phyloP scores from a whole-genome alignment of 768 basidiomycete genomes.

The Trametes villosa region DNA sequence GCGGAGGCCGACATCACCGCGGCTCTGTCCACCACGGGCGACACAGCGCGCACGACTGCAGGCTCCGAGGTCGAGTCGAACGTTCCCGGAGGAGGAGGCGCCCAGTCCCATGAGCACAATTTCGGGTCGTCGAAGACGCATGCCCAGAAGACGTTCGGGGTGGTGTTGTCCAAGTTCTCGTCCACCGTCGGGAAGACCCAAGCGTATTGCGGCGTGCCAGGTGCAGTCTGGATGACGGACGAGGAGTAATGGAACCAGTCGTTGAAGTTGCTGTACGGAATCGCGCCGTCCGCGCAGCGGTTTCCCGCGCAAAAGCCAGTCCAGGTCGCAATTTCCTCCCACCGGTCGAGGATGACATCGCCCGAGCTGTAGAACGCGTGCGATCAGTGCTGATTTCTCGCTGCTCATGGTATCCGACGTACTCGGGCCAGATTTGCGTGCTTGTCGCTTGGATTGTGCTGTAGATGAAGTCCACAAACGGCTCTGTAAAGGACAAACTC shows the following conservation, averaged over 20 bases:
- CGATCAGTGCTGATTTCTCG: not conserved
- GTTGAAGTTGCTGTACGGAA: conserved; percentile 12
- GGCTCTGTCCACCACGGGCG: not conserved
- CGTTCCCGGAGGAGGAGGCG: not conserved
- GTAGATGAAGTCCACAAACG: conserved; percentile 14
- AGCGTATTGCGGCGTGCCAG: conserved; percentile 4
- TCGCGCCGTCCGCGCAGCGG: conserved; percentile 4
- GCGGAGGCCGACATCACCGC: not conserved
- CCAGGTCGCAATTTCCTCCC: conserved; percentile 8
- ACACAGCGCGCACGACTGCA: not conserved
- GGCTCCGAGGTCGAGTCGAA: not conserved
- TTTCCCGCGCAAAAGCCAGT: not conserved
- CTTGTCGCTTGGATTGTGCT: conserved; percentile 2
- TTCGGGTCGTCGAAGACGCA: conserved; percentile 5
- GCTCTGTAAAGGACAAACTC: not conserved
- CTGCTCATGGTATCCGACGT: not conserved
- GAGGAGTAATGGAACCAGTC: conserved; percentile 16
- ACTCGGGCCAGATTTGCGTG: conserved; percentile 4
- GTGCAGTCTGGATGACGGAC: not conserved
- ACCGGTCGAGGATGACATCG: conserved; percentile 2
- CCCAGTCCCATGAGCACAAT: conserved; percentile 10
- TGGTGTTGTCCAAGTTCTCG: conserved; percentile 8
- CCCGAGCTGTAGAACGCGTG: conserved; percentile 1
- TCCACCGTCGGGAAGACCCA: not conserved
- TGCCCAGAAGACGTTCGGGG: conserved; percentile 9